A percentile compares a stretch with the other conserved stretches of the same genome.
Conservation (phyloP, 2,329 filamentous ascomycete genomes). For the Macrophomina tecta region DNA sequence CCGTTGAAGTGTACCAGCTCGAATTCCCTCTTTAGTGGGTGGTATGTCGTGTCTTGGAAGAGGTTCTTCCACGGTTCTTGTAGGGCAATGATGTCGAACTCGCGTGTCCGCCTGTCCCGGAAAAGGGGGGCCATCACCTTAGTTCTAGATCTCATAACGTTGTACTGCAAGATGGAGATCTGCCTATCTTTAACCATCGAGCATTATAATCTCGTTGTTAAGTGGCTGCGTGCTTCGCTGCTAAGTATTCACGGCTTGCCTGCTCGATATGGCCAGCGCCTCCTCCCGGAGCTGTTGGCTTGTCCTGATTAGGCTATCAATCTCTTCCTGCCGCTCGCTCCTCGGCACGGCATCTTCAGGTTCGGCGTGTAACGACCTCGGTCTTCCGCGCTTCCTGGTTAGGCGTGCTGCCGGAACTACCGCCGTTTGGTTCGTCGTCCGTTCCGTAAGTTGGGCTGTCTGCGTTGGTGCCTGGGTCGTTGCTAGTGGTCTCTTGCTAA, state of each 20-base stretch:
- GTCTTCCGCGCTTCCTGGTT: conserved; percentile 2
- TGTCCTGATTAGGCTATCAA: not conserved
- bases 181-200: not conserved
- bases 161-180: conserved; percentile 34
- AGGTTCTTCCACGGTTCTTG: conserved; percentile 35
- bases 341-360: not conserved
- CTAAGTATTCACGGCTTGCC: not conserved
- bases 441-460: no score
- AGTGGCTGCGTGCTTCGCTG: not conserved
- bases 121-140: conserved; percentile 35
- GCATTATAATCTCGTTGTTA: not conserved
- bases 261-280: not conserved
- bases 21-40: no score
- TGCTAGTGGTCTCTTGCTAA: no score
- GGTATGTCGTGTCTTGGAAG: conserved; percentile 34
- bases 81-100: conserved; percentile 36
- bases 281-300: conserved; percentile 4
- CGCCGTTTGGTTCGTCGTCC: not conserved
- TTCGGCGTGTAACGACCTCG: conserved; percentile 1
- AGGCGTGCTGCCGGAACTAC: not conserved
- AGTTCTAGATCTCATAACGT: conserved; percentile 34
- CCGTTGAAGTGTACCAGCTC: conserved; percentile 18
- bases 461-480: no score
- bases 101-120: conserved; percentile 31
- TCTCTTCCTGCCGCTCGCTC: not conserved